Evolutionary conservation across 192 early-diverging fungal species (phyloP), one percentile per base, ranked within the genome.

Genomic region (Podila horticola): DNA sequence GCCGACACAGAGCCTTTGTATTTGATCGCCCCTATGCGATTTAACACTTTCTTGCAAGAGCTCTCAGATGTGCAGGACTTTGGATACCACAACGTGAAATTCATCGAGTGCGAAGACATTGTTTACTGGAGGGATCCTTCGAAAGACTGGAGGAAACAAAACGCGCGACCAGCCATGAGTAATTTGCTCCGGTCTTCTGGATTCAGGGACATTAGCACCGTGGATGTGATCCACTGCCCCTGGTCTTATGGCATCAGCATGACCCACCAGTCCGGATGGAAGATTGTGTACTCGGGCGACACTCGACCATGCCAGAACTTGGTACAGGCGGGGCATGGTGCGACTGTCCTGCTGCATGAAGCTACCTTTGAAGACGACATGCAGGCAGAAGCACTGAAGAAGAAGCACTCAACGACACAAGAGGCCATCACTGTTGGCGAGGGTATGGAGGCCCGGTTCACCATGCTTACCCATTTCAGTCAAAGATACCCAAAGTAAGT

Each of bases 391-490:
- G 97, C 97, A 4, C 69, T 90, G 52, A 85, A 75, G 17, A 98
- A 97, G 79, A 84, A 88, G 28, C 97, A 99, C 77, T 92, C 90
- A 50, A 99, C 96, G 0, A 93, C 93, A 5, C 82, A 86, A 50
- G 98, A 99, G 86, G 95, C 97, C 0, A 90, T 97, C 24, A 84
- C 89, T 52, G 93, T 99, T 62, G 95, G 91, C 4, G 74, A 90
- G 55, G 85, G 93, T 13, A 98, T 98, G 96, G 88, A 91, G 5
- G 95, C 96, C 26, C 87, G 91, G 59, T 90, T 91, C 66, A 87
- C 95, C 20, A 74, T 99, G 34, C 83, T 99, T 50, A 99, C 96
- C 34, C 98, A 99, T 71, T 99, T 99, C 82, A 97, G 95, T 72
- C 97, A 98, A 83, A 89, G 98, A 17, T 99, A 97, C 81, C 93